A percentile compares a stretch with the other conserved stretches of the same genome.
Conservation (phyloP, 2,329 filamentous ascomycete species). For the Penicillium glabrum region DNA sequence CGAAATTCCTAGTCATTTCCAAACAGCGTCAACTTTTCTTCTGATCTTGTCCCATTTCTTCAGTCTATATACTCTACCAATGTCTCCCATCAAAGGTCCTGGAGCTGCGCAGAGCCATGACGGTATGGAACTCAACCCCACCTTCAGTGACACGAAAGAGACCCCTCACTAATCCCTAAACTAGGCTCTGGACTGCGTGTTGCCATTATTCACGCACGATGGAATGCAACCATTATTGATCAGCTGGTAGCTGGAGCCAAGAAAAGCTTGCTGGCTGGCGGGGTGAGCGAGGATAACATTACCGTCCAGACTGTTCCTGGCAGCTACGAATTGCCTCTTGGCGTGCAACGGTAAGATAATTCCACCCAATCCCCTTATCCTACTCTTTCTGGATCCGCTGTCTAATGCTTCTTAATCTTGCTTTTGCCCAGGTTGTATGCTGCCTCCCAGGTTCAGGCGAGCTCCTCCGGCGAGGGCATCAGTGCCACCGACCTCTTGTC, state of each 20-base stretch:
- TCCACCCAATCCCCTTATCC: not conserved
- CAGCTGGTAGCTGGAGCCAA: slow-evolving; percentile 79
- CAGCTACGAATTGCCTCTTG: slow-evolving; percentile 90
- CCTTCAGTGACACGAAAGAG: not conserved
- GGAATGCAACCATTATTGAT: slow-evolving; percentile 88
- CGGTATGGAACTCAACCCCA: slow-evolving; percentile 43
- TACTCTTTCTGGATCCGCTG: not conserved
- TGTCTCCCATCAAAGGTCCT: slow-evolving; percentile 60
- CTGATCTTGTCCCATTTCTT: not conserved
- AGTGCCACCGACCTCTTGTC: slow-evolving; percentile 59
- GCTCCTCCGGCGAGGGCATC: slow-evolving; percentile 41
- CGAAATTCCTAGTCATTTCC: not conserved
- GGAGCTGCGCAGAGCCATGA: slow-evolving; percentile 59
- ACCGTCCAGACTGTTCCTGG: slow-evolving; percentile 87
- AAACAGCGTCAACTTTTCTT: not conserved
- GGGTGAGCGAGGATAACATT: slow-evolving; percentile 86
- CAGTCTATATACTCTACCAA: not conserved
- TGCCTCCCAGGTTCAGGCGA: slow-evolving; percentile 80
- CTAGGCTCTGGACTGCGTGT: slow-evolving; percentile 74
- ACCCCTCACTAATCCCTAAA: slow-evolving; percentile 3
- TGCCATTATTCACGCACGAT: slow-evolving; percentile 92
- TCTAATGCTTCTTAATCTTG: not conserved
- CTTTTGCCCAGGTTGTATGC: slow-evolving; percentile 66
- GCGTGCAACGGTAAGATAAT: slow-evolving; percentile 71
- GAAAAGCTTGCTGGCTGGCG: slow-evolving; percentile 72